Base-by-base conservation (phyloP, 1,139 yeast genomes). In the Yamadazyma blattariae region DNA sequence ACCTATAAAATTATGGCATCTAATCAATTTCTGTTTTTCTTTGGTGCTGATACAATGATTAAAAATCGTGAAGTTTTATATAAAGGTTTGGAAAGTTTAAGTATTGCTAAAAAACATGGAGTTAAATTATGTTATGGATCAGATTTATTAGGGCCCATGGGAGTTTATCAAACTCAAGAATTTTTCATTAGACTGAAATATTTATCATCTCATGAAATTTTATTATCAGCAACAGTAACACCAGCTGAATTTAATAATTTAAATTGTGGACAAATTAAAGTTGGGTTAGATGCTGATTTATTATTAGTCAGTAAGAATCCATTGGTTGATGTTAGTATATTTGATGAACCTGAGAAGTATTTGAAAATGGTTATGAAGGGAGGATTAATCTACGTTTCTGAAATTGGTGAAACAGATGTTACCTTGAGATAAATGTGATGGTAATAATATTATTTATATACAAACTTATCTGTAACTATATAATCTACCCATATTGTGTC, bases 1-100 rank as follows among this genome's bases (percentile, higher is more conserved):
- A 41, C 54, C 18, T 52, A 52, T 34, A 53, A 53, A 28, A 50
- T 51, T 7, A 45, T 50, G 50, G 54, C 56, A 10, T 46, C 54
- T 10, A 47, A 52, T 23, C 55, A 52, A 33, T 53, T 47, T 26
- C 27, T 36, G 1, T 26, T 28, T 13, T 53, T 51, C 36, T 35
- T 52, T 17, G 39, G 44, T 9, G 43, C 43, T 8, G 45, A 38
- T 8, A 37, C 48, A 2, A 36, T 40, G 30, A 45, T 26, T 2
- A 53, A 53, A 30, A 53, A 53, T 27, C 14, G 32, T 4, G 42
- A 38, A 19, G 54, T 52, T 7, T 43, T 53, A 25, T 34, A 43
- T 21, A 37, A 42, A 7, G 58, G 57, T 11, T 44, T 51, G 15
- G 38, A 36, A n/a, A 34, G 50, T 3, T 34, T 53, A 12, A n/a